These are phyloP conservation scores for Leccinum boreale DNA, from an alignment of 768 basidiomycete genomes.

Conservation along the genomic window DNA sequence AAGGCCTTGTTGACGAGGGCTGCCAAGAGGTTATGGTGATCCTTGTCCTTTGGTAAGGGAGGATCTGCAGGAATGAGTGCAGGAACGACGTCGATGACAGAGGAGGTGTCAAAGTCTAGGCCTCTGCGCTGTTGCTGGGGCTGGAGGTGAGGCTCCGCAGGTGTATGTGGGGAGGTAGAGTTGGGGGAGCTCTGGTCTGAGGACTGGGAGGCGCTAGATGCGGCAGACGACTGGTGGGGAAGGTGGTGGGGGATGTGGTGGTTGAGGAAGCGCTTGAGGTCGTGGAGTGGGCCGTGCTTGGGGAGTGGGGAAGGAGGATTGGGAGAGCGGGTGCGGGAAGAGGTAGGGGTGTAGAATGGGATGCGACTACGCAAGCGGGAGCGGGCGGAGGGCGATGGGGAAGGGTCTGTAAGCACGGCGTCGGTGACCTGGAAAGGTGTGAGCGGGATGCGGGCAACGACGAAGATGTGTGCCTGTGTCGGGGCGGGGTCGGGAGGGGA, in stretches of 20 bases:
- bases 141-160: slow-evolving; percentile 30
- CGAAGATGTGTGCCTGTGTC: neutral
- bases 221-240: slow-evolving; percentile 23
- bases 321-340: slow-evolving; percentile 3
- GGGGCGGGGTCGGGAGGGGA: neutral
- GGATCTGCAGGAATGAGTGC: slow-evolving; percentile 19
- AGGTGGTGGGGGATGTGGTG: slow-evolving; percentile 72
- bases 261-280: slow-evolving; percentile 94
- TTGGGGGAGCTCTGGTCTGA: slow-evolving; percentile 26
- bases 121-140: slow-evolving; percentile 36
- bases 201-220: slow-evolving; percentile 23
- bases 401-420: neutral
- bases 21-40: slow-evolving; percentile 29
- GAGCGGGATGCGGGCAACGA: neutral
- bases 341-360: slow-evolving; percentile 25
- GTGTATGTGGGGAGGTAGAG: slow-evolving; percentile 25
- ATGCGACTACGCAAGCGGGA: slow-evolving; percentile 27
- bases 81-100: slow-evolving; percentile 31
- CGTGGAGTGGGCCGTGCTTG: slow-evolving; percentile 75
- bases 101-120: slow-evolving; percentile 34
- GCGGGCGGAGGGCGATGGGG: slow-evolving; percentile 14
- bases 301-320: neutral
- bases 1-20: slow-evolving; percentile 35
- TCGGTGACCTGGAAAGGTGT: neutral
- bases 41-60: slow-evolving; percentile 22